A percentile compares a stretch with the other conserved stretches of the same genome.
Conservation (phyloP, 2,329 filamentous ascomycete species). For the Exophiala spinifera region DNA sequence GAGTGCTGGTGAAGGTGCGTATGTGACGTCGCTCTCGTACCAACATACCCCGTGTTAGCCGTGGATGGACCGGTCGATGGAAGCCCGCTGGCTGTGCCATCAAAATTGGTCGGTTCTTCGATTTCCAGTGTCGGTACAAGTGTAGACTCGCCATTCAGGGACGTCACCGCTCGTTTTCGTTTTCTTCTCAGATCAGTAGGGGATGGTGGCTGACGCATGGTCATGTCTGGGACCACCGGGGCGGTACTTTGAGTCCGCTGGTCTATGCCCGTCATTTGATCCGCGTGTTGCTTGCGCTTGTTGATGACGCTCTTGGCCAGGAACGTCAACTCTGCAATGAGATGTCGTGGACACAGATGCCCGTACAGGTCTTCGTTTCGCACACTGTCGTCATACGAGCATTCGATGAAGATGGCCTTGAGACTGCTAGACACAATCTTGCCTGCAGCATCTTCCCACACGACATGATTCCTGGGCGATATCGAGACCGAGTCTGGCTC, state of each 20-base stretch:
- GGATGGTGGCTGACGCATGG: conserved; percentile 24
- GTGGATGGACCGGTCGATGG: conserved; percentile 11
- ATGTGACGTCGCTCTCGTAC: conserved; percentile 9
- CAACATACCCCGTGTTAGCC: conserved; percentile 16
- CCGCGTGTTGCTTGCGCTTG: conserved; percentile 41
- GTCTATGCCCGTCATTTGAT: background rate
- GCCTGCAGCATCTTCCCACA: conserved; percentile 86
- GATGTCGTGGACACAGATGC: conserved; percentile 78
- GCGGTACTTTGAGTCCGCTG: background rate
- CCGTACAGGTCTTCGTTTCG: conserved; percentile 78
- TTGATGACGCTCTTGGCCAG: conserved; percentile 66
- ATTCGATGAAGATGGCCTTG: conserved; percentile 88
- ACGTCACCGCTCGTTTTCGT: conserved; percentile 38
- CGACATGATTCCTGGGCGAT: conserved; percentile 71
- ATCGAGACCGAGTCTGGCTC: conserved; percentile 86
- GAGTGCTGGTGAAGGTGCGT: background rate
- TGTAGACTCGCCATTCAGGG: conserved; percentile 11
- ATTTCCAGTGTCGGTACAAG: conserved; percentile 24
- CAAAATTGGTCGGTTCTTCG: conserved; percentile 9
- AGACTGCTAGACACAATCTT: conserved; percentile 73
- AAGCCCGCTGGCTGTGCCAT: background rate
- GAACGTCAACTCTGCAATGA: conserved; percentile 72
- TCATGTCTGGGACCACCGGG: conserved; percentile 8
- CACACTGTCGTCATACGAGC: conserved; percentile 82
- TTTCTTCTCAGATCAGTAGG: conserved; percentile 32